Conservation (phyloP, 208 protist genomes). For the Angomonas deanei region DNA sequence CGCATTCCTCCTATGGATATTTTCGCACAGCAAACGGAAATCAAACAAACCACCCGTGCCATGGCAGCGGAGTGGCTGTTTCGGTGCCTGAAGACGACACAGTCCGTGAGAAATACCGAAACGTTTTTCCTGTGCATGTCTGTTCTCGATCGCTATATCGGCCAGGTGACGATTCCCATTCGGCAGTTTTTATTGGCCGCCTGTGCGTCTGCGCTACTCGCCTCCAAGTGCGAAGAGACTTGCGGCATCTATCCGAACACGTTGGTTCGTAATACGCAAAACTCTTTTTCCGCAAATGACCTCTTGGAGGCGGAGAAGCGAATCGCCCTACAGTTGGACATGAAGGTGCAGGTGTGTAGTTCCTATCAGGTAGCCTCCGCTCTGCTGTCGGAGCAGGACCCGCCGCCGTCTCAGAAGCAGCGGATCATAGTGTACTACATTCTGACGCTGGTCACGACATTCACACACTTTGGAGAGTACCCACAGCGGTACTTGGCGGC, state of each 20-base stretch:
- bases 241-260: constrained; percentile 89
- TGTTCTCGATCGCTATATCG: constrained; percentile 82
- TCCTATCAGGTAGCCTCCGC: constrained; percentile 39
- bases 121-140: constrained; percentile 76
- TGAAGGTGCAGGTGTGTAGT: constrained; percentile 39
- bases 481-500: constrained; percentile 45
- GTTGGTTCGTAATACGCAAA: constrained; percentile 61
- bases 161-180: constrained; percentile 35
- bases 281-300: constrained; percentile 79
- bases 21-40: constrained; percentile 13
- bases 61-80: constrained; percentile 41
- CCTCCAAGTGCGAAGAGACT: constrained; percentile 98
- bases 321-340: constrained; percentile 36
- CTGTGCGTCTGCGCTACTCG: constrained; percentile 92
- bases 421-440: constrained; percentile 44
- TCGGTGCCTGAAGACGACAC: constrained; percentile 21
- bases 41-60: constrained; percentile 17
- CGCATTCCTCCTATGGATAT: constrained; percentile 8
- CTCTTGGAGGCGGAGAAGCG: constrained; percentile 44
- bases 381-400: constrained; percentile 62
- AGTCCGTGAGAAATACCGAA: constrained; percentile 24
- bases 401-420: constrained; percentile 40
- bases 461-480: constrained; percentile 56
- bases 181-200: constrained; percentile 47
- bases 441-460: constrained; percentile 42